Evolutionary conservation across 768 basidiomycete genomes (phyloP).

Genomic region (Pulveroboletus sp.): DNA sequence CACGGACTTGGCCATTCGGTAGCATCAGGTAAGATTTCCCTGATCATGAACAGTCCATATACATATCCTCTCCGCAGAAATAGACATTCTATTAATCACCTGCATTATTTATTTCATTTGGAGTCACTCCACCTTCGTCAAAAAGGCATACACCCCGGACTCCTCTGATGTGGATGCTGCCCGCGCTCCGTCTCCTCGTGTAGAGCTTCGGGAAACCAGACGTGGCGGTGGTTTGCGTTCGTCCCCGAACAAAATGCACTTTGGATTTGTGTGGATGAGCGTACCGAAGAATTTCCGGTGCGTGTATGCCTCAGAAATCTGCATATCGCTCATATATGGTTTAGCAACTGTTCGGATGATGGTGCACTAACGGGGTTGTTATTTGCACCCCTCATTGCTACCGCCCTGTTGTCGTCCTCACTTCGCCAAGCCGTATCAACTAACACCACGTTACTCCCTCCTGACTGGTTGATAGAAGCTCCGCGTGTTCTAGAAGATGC

Average conservation of each 20-base stretch:
- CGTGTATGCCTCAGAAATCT: conserved; percentile 10
- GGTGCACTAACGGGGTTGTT: conserved; percentile 80
- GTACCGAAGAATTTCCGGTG: conserved; percentile 85
- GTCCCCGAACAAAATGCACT: conserved; percentile 43
- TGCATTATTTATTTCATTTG: conserved; percentile 61
- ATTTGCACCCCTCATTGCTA: conserved; percentile 77
- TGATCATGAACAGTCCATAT: background rate
- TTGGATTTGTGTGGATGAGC: conserved; percentile 85
- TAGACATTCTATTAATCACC: conserved; percentile 48
- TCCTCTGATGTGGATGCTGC: conserved; percentile 19
- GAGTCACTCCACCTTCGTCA: conserved; percentile 50
- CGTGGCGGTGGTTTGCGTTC: conserved; percentile 30
- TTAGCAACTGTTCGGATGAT: conserved; percentile 78
- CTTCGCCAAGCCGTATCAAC: conserved; percentile 35
- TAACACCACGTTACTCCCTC: conserved; percentile 40
- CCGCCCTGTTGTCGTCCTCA: conserved; percentile 59
- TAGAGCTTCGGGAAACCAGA: conserved; percentile 46
- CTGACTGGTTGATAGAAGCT: conserved; percentile 74
- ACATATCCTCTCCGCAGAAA: conserved; percentile 40
- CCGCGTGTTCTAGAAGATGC: conserved; percentile 53
- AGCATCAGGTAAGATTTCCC: conserved; percentile 43
- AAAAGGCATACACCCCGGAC: conserved; percentile 12
- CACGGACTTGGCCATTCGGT: conserved; percentile 39
- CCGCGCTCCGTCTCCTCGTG: conserved; percentile 38
- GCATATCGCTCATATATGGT: conserved; percentile 12